Conservation (phyloP, 1,139 yeast genomes). For the Casaregolazyma suthepensis region DNA sequence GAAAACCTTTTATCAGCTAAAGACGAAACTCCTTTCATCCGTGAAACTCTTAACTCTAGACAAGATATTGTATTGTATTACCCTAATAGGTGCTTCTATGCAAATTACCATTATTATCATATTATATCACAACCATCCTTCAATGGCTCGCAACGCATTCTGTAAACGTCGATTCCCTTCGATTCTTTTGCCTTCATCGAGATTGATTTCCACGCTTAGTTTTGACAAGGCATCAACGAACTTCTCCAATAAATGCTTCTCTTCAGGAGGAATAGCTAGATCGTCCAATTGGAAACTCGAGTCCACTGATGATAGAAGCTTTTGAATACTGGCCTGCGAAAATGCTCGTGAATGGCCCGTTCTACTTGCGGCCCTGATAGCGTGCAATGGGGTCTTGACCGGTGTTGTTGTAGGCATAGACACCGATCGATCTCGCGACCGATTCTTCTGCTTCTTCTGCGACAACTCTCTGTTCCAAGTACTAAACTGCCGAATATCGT, state of each 20-base stretch:
- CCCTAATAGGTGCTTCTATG: background rate
- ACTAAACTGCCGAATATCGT: slow-evolving; percentile 1
- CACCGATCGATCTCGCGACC: slow-evolving; percentile 3
- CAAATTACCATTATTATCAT: background rate
- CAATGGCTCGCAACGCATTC: slow-evolving; percentile 75
- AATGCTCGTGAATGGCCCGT: slow-evolving; percentile 17
- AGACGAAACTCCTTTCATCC: too few relatives aligned
- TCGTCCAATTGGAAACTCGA: slow-evolving; percentile 52
- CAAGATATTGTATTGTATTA: background rate
- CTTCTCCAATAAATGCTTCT: slow-evolving; percentile 73
- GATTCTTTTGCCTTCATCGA: slow-evolving; percentile 71
- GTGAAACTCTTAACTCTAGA: too few relatives aligned
- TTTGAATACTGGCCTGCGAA: slow-evolving; percentile 25
- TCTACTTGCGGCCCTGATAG: background rate
- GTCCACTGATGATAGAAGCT: slow-evolving; percentile 24
- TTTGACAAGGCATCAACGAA: slow-evolving; percentile 79
- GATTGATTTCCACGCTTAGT: slow-evolving; percentile 81
- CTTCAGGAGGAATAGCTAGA: slow-evolving; percentile 67
- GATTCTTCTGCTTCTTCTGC: slow-evolving; percentile 1
- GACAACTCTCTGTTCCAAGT: slow-evolving; percentile 5
- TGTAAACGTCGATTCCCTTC: slow-evolving; percentile 77
- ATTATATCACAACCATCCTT: slow-evolving; percentile 50
- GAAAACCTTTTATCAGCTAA: too few relatives aligned
- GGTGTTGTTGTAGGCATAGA: slow-evolving; percentile 7
- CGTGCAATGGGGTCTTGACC: slow-evolving; percentile 1